A percentile compares a stretch with the other conserved stretches of the same genome.
These are phyloP conservation scores for Botryotinia globosa DNA, from an alignment of 2,329 filamentous ascomycete genomes.

Conservation along the genomic window DNA sequence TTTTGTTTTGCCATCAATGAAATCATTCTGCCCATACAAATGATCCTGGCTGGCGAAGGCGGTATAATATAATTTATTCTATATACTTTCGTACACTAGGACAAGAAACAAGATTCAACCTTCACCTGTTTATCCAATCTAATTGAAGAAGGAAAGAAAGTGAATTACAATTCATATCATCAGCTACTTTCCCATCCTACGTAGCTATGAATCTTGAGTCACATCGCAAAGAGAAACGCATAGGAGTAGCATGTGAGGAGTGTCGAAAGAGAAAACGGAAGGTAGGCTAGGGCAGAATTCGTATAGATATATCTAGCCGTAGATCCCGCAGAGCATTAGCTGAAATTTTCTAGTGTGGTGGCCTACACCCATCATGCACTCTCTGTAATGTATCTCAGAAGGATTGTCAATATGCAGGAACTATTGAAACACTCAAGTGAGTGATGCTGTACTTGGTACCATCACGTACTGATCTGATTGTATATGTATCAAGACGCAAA, in stretches of 20 bases:
- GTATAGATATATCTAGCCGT: neutral
- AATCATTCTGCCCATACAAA: no score
- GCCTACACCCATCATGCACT: neutral
- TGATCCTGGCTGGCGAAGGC: no score
- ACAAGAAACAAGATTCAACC: no score
- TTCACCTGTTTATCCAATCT: no score
- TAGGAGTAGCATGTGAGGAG: neutral
- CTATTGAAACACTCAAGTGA: neutral
- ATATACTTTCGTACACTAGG: no score
- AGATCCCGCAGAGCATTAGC: neutral
- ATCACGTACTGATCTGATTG: neutral
- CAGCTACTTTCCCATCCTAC: no score
- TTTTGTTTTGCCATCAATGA: no score
- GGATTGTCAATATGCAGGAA: neutral
- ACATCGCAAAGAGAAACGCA: no score
- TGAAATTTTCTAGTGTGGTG: neutral
- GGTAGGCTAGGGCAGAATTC: neutral
- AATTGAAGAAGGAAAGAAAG: no score
- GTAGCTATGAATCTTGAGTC: no score
- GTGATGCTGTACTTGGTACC: neutral
- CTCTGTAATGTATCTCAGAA: neutral
- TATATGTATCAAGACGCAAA: neutral
- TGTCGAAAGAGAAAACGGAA: neutral
- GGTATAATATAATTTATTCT: no score
- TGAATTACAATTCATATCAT: no score